phyloP scores from a whole-genome alignment of 768 basidiomycete species.

The Tephrocybe rancida region DNA sequence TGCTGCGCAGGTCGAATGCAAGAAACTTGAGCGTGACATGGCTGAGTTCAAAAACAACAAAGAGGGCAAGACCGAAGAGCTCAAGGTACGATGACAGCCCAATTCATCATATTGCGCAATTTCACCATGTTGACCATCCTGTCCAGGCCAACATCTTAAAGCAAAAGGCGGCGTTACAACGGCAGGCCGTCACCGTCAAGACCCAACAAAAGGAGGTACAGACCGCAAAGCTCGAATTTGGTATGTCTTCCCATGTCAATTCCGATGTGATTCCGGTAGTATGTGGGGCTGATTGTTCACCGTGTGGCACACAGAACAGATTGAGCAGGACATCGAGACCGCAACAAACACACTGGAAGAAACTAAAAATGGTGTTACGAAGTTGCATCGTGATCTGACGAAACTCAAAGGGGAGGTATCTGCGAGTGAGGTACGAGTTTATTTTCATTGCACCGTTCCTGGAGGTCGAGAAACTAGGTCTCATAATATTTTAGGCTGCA shows the following conservation, averaged over 20 bases:
- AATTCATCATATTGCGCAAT: background rate
- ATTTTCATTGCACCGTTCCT: background rate
- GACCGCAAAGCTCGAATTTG: constrained; percentile 84
- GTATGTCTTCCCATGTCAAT: constrained; percentile 42
- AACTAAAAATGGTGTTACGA: constrained; percentile 47
- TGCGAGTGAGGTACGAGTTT: constrained; percentile 42
- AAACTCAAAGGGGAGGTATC: constrained; percentile 54
- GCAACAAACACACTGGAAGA: constrained; percentile 48
- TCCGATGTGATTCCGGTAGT: background rate
- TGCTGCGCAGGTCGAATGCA: constrained; percentile 73
- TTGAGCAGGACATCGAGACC: constrained; percentile 69
- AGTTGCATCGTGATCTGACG: constrained; percentile 63
- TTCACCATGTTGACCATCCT: background rate
- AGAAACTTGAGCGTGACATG: constrained; percentile 95
- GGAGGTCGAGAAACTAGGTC: background rate
- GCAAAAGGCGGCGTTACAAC: constrained; percentile 81
- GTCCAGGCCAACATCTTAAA: constrained; percentile 74
- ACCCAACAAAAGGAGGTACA: constrained; percentile 89
- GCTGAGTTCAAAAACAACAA: constrained; percentile 98
- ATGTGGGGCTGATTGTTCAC: constrained; percentile 1
- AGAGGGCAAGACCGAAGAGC: constrained; percentile 92
- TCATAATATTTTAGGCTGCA: constrained; percentile 41
- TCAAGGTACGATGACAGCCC: constrained; percentile 62
- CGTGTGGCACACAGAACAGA: constrained; percentile 64
- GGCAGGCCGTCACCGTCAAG: constrained; percentile 82